phyloP scores from a whole-genome alignment of 2,329 filamentous ascomycete genomes.

The Fusarium austroafricanum region DNA sequence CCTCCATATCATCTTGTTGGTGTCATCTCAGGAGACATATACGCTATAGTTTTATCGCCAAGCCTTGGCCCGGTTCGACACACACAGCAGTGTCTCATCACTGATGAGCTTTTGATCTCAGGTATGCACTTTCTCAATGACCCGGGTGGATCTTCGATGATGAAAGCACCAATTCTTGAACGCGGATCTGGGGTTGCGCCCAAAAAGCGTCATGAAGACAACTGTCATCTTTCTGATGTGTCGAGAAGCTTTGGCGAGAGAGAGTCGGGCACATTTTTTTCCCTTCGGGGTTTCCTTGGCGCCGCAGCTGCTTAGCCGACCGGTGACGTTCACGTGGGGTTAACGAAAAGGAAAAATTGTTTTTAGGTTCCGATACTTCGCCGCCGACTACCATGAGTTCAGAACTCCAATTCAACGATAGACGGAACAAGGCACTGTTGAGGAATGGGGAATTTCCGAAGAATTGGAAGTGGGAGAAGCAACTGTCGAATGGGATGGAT shows the following conservation, averaged over 20 bases:
- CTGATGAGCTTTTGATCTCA: neutral
- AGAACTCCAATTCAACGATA: too few species aligned
- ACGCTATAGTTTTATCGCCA: conserved; percentile 4
- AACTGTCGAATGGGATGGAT: too few species aligned
- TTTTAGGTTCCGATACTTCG: too few species aligned
- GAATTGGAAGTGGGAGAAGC: too few species aligned
- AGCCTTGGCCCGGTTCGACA: neutral
- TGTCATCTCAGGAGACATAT: conserved; percentile 16
- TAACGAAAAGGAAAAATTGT: too few species aligned
- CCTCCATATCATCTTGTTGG: too few species aligned
- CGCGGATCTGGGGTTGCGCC: accelerated
- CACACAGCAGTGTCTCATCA: conserved; percentile 9
- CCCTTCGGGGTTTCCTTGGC: too few species aligned
- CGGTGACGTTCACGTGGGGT: too few species aligned
- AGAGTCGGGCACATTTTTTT: neutral
- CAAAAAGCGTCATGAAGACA: neutral
- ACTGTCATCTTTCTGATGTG: neutral
- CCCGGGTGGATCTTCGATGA: conserved; percentile 1
- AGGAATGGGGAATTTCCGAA: too few species aligned
- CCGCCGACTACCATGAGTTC: too few species aligned
- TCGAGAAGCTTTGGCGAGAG: neutral
- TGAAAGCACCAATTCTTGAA: neutral
- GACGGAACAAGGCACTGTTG: too few species aligned
- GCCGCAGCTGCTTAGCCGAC: too few species aligned
- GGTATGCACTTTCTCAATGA: neutral